A percentile compares a stretch with the other conserved stretches of the same genome.
Conservation (phyloP, 305 asterid genomes). For the Rubia tinctorum region DNA sequence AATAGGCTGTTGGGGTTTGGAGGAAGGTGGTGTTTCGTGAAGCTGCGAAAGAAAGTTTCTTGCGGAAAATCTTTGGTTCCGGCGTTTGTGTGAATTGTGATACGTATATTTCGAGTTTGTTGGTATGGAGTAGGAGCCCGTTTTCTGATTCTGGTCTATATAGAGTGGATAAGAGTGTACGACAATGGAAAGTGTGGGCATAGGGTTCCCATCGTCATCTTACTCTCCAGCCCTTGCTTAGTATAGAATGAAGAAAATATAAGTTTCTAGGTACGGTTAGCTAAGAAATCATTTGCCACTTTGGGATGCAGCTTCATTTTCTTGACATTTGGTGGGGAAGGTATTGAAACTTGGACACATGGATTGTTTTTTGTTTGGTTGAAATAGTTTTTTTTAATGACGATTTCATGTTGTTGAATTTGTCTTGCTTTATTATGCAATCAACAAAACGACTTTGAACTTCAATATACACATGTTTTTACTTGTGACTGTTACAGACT, state of each 20-base stretch:
- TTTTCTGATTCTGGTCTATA: background rate
- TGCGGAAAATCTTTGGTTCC: background rate
- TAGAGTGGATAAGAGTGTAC: background rate
- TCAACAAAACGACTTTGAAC: background rate
- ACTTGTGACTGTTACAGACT: background rate
- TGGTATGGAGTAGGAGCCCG: background rate
- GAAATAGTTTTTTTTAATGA: background rate
- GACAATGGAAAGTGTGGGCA: background rate
- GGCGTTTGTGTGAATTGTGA: background rate
- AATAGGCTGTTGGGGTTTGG: background rate
- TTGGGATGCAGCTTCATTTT: background rate
- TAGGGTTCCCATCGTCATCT: background rate
- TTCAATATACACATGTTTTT: background rate
- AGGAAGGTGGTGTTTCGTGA: background rate
- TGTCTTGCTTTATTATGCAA: background rate
- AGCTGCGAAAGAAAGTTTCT: background rate
- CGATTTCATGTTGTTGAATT: background rate
- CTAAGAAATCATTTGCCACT: constrained; percentile 1
- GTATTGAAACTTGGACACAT: background rate
- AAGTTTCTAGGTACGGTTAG: background rate
- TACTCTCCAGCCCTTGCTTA: background rate
- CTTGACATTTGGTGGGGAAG: background rate
- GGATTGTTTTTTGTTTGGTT: background rate
- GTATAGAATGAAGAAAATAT: background rate
- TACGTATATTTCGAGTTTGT: background rate